Base-by-base conservation (phyloP, 2,329 filamentous ascomycete species). In the Mycogone perniciosa region DNA sequence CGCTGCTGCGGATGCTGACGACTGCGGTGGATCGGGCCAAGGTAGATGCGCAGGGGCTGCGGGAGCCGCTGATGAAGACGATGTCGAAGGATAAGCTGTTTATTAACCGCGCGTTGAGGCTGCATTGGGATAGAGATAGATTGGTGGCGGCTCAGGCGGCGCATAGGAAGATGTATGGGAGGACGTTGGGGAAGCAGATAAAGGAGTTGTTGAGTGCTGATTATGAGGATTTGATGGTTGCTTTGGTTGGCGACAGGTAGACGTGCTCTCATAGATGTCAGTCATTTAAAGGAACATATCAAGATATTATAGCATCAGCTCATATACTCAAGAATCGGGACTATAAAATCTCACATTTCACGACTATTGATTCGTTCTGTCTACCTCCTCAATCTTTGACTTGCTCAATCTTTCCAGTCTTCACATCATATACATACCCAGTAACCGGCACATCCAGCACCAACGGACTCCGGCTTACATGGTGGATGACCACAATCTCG, bases 401-500 rank as follows among this genome's bases (percentile, higher is more conserved):
- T 48, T 61, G 60, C 40, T 65, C 60, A 48, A 70, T 64, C 65
- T 74, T 83, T 0, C 87, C 88, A 1, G 80, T 89, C 71, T 88
- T 81, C 39, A 91, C 85, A 60, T 90, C 83, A 68, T 90, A 91
- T 2, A 91, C 69, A 80, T 86, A 92, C 1, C 88, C 88, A 5
- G 79, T 86, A 42, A 91, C 74, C 0, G 69, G 68, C 4, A 88
- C 76, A 29, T 82, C 73, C 20, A 83, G 71, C 5, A 91, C 73
- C 11, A 85, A 71, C 48, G 77, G 77, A 44, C 74, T 79, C 45
- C 65, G 44, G 26, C 65, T 60, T 62, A 67, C 66, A 56, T 89
- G 85, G 71, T 89, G 88, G 60, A 91, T 74, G 27, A 91, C 64
- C 13, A 91, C 66, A 45, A 93, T 83, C 66, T 92, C 88, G 1